phyloP scores from a whole-genome alignment of 345 rosid genomes.

The Boechera retrofracta region DNA sequence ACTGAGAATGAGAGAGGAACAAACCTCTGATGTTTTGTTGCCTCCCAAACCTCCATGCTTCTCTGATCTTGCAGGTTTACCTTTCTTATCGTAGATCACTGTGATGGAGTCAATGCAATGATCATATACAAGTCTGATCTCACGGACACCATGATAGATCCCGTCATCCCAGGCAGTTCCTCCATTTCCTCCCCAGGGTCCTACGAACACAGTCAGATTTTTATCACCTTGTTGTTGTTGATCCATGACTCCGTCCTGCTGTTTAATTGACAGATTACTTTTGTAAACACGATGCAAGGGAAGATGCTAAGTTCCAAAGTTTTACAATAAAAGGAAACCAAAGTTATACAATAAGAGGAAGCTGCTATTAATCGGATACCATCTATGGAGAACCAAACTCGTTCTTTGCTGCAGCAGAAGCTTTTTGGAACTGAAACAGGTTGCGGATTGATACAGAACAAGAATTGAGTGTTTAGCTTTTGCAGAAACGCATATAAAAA shows the following conservation, averaged over 20 bases:
- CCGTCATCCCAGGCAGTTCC: constrained; percentile 83
- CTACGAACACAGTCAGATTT: constrained; percentile 49
- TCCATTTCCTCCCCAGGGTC: constrained; percentile 90
- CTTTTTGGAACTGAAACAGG: constrained; percentile 14
- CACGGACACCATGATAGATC: constrained; percentile 63
- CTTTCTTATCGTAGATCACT: constrained; percentile 65
- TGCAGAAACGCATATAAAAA: constrained; percentile 27
- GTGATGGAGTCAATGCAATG: constrained; percentile 72
- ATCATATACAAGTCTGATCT: constrained; percentile 62
- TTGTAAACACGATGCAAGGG: constrained; percentile 27
- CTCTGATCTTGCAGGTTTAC: constrained; percentile 57
- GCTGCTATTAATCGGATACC: constrained; percentile 23
- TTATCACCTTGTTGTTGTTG: constrained; percentile 30
- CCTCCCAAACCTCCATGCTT: constrained; percentile 84
- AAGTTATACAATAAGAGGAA: constrained; percentile 8
- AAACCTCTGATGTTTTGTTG: constrained; percentile 57
- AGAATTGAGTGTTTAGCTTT: constrained; percentile 6
- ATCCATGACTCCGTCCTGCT: constrained; percentile 39
- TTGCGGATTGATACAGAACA: constrained; percentile 17
- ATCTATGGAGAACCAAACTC: constrained; percentile 25
- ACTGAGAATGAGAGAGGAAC: constrained; percentile 1
- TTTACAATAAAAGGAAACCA: constrained; percentile 7
- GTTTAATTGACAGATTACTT: not conserved
- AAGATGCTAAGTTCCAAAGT: constrained; percentile 21
- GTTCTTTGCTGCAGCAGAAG: constrained; percentile 17